Conservation (phyloP, 305 asterid species). For the Fraxinus floribunda region DNA sequence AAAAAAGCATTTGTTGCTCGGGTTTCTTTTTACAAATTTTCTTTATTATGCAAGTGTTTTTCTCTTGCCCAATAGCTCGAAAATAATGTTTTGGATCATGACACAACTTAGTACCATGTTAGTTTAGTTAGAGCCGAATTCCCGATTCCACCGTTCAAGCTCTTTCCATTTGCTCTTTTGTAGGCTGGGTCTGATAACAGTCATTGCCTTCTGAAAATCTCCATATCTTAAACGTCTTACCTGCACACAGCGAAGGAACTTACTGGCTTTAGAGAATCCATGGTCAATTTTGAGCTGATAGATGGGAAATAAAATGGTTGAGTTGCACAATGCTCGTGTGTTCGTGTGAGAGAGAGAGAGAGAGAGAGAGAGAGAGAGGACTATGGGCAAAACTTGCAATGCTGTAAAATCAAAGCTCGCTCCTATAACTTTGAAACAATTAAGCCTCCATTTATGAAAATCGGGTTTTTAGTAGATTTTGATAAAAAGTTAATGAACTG, state of each 20-base stretch:
- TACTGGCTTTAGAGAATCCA: background rate
- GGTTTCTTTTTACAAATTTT: background rate
- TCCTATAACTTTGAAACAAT: background rate
- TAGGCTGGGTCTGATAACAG: conserved; percentile 77
- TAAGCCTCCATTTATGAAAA: background rate
- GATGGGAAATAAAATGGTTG: background rate
- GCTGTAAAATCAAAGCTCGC: background rate
- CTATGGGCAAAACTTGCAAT: background rate
- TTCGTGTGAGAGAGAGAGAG: background rate
- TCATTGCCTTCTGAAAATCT: conserved; percentile 82
- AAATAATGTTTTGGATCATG: background rate
- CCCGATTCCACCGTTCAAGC: conserved; percentile 82
- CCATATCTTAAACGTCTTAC: conserved; percentile 67
- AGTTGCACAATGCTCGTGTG: background rate
- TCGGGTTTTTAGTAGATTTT: too few relatives aligned
- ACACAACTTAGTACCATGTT: background rate
- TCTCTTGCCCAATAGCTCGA: conserved; percentile 13
- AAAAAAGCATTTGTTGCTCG: background rate
- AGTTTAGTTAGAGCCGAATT: conserved; percentile 71
- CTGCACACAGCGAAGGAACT: conserved; percentile 38
- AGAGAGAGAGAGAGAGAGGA: background rate
- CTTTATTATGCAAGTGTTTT: background rate
- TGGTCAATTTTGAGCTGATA: background rate
- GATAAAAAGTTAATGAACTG: background rate
- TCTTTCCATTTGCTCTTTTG: conserved; percentile 91